Conservation (phyloP, 805 yeast genomes). For the Zygosaccharomyces rouxii region DNA sequence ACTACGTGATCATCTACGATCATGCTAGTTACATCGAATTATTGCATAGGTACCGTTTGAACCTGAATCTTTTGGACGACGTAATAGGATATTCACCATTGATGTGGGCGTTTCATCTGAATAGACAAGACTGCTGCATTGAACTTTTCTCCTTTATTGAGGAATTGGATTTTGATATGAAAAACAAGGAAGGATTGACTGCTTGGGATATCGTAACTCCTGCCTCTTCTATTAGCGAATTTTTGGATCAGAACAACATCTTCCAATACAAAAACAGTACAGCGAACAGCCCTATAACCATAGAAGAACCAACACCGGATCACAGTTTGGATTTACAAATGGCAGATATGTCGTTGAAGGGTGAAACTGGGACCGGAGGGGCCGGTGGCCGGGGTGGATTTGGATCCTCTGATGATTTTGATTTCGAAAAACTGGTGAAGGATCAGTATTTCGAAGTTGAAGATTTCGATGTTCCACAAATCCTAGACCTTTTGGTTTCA, state of each 20-base stretch:
- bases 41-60: conserved; percentile 34
- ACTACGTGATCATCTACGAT: conserved; percentile 54
- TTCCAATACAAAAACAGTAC: conserved; percentile 20
- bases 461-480: conserved; percentile 68
- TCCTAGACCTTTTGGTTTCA: conserved; percentile 56
- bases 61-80: conserved; percentile 49
- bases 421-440: conserved; percentile 50
- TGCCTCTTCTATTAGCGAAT: conserved; percentile 53
- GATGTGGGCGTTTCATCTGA: conserved; percentile 81
- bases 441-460: conserved; percentile 60
- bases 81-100: conserved; percentile 58
- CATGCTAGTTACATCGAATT: conserved; percentile 47
- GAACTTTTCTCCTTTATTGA: conserved; percentile 61
- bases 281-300: neutral
- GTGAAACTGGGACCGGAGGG: neutral
- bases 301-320: conserved; percentile 5
- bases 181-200: conserved; percentile 26
- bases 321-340: conserved; percentile 40
- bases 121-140: conserved; percentile 51
- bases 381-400: conserved; percentile 9
- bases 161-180: conserved; percentile 44
- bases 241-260: conserved; percentile 50
- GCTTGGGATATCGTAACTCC: conserved; percentile 58
- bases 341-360: conserved; percentile 32
- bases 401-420: conserved; percentile 37